Percentiles rank a stretch among this genome's conserved stretches.
These are phyloP conservation scores for Epichloe brachyelytri DNA, from an alignment of 2,329 filamentous ascomycete species.

Conservation along the genomic window DNA sequence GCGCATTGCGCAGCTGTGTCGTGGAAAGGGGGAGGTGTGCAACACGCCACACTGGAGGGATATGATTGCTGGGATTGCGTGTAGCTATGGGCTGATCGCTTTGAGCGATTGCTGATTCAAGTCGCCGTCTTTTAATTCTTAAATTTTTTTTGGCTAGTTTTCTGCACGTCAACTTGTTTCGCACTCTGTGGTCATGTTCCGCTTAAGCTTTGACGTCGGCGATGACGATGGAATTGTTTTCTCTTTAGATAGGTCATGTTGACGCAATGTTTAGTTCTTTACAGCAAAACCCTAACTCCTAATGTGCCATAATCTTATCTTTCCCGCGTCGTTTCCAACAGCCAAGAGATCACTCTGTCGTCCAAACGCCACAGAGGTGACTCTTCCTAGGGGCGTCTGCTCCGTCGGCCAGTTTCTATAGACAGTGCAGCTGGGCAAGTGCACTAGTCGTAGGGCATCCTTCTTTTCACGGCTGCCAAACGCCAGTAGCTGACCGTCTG, in stretches of 20 bases:
- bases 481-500: constrained; percentile 78
- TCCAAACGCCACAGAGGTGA: constrained; percentile 62
- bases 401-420: constrained; percentile 96
- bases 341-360: constrained; percentile 57
- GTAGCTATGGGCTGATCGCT: neutral
- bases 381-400: constrained; percentile 73
- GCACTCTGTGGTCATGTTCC: no score
- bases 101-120: neutral
- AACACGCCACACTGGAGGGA: neutral
- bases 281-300: constrained; percentile 33
- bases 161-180: no score
- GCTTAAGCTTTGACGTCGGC: no score
- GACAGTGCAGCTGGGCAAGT: constrained; percentile 83
- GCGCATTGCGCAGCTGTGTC: neutral
- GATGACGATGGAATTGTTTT: no score
- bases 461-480: constrained; percentile 81
- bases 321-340: constrained; percentile 79
- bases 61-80: neutral
- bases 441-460: constrained; percentile 75
- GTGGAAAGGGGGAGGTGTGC: neutral
- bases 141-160: no score
- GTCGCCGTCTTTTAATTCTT: no score
- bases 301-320: constrained; percentile 86
- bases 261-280: no score
- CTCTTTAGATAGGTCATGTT: no score